These are phyloP conservation scores for Strobilomyces confusus DNA, from an alignment of 768 basidiomycete species.

Conservation along the genomic window DNA sequence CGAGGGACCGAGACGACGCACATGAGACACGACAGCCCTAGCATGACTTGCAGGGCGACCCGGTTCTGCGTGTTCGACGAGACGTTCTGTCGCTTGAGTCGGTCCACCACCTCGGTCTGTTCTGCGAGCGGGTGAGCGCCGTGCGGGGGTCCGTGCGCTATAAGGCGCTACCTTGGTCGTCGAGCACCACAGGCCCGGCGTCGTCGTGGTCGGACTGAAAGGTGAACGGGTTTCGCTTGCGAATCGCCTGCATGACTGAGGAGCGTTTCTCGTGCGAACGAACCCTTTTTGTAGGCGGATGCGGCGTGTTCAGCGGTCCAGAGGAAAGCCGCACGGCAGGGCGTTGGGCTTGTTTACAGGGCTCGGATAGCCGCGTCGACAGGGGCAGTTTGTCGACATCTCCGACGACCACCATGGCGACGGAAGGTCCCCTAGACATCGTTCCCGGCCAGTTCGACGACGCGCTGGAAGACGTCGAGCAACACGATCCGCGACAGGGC, in stretches of 20 bases:
- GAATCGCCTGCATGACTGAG: constrained; percentile 31
- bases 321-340: background rate
- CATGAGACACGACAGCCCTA: constrained; percentile 46
- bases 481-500: constrained; percentile 19
- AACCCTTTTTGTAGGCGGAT: constrained; percentile 10
- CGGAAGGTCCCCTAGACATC: constrained; percentile 22
- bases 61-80: constrained; percentile 41
- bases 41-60: constrained; percentile 36
- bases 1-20: constrained; percentile 27
- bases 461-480: constrained; percentile 37
- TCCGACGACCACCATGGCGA: constrained; percentile 17
- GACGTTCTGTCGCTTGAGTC: constrained; percentile 42
- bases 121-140: constrained; percentile 36
- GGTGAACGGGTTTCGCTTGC: constrained; percentile 46
- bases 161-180: constrained; percentile 47
- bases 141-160: background rate
- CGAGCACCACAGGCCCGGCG: constrained; percentile 38
- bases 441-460: constrained; percentile 63
- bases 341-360: constrained; percentile 3
- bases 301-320: background rate
- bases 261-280: background rate
- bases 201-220: constrained; percentile 30
- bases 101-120: constrained; percentile 56
- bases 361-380: background rate
- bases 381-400: constrained; percentile 11